phyloP scores from a whole-genome alignment of 192 early-diverging fungal species.

The Coemansia sp. region DNA sequence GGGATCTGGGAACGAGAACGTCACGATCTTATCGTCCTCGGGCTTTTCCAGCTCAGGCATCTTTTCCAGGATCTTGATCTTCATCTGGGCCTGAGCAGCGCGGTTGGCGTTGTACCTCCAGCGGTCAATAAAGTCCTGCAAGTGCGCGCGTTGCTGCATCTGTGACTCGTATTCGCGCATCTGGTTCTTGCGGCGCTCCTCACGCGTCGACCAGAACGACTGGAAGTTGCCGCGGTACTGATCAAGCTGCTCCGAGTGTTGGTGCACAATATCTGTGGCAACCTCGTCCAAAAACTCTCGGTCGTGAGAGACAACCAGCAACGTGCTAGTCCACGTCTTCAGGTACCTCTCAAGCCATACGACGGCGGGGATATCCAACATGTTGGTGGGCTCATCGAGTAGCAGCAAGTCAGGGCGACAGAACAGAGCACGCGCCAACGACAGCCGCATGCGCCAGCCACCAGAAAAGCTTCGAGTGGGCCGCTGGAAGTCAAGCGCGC shows the following conservation, averaged over 20 bases:
- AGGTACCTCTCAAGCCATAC: constrained; percentile 97
- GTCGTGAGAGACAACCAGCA: constrained; percentile 98
- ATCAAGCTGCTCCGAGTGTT: constrained; percentile 90
- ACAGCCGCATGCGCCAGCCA: constrained; percentile 99
- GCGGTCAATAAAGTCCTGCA: constrained; percentile 97
- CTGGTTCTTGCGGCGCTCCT: constrained; percentile 88
- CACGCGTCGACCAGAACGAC: constrained; percentile 82
- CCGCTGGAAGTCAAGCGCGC: constrained; percentile 66
- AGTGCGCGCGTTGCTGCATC: constrained; percentile 86
- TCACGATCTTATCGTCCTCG: constrained; percentile 70
- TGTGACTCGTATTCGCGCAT: constrained; percentile 96
- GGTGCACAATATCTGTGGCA: constrained; percentile 94
- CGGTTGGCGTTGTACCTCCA: constrained; percentile 99
- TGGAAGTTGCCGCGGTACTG: constrained; percentile 96
- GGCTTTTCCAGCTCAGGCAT: constrained; percentile 87
- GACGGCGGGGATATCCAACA: constrained; percentile 94
- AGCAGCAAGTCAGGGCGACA: constrained; percentile 87
- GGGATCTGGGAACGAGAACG: constrained; percentile 90
- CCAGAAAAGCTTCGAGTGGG: constrained; percentile 95
- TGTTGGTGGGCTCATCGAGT: constrained; percentile 91
- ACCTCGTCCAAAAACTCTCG: constrained; percentile 96
- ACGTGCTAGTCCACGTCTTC: constrained; percentile 83
- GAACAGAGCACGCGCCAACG: constrained; percentile 94
- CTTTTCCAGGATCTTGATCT: constrained; percentile 98
- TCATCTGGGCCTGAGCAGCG: constrained; percentile 94